These are phyloP conservation scores for Hylodesmum podocarpum DNA, from an alignment of 306 rosid species.

Conservation along the genomic window DNA sequence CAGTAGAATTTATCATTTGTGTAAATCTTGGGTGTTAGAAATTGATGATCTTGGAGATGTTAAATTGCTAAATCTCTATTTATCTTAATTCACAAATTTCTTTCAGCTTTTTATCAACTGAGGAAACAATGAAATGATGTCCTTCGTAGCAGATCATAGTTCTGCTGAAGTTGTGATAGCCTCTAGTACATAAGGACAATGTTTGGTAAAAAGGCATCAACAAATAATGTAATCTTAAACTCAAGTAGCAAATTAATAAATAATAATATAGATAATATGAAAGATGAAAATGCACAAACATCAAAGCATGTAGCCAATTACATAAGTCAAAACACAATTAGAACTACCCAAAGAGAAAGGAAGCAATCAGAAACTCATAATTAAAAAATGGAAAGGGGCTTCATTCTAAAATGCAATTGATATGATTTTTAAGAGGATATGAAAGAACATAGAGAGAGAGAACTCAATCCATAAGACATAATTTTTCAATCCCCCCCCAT, in stretches of 20 bases:
- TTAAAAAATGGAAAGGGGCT: conserved; percentile 17
- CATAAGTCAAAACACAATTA: conserved; percentile 20
- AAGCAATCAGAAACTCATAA: neutral
- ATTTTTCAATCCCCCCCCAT: neutral
- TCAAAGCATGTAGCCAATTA: neutral
- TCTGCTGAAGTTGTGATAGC: conserved; percentile 87
- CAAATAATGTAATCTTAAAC: conserved; percentile 29
- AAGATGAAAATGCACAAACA: conserved; percentile 3
- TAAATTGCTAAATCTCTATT: conserved; percentile 9
- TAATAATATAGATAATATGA: conserved; percentile 4
- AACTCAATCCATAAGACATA: neutral
- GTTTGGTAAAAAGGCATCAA: conserved; percentile 54
- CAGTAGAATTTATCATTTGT: neutral
- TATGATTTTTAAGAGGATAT: conserved; percentile 3
- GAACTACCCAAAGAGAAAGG: conserved; percentile 2
- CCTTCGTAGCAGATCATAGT: conserved; percentile 74
- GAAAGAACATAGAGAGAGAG: neutral
- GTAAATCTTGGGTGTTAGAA: neutral
- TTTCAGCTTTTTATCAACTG: conserved; percentile 49
- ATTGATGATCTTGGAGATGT: neutral
- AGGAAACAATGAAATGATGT: conserved; percentile 84
- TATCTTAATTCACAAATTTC: conserved; percentile 4
- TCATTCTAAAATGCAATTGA: neutral
- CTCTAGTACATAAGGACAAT: conserved; percentile 82
- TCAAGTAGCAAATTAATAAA: neutral